Conservation (phyloP, 371 early-diverging fungal species). For the Mortierella sp. region DNA sequence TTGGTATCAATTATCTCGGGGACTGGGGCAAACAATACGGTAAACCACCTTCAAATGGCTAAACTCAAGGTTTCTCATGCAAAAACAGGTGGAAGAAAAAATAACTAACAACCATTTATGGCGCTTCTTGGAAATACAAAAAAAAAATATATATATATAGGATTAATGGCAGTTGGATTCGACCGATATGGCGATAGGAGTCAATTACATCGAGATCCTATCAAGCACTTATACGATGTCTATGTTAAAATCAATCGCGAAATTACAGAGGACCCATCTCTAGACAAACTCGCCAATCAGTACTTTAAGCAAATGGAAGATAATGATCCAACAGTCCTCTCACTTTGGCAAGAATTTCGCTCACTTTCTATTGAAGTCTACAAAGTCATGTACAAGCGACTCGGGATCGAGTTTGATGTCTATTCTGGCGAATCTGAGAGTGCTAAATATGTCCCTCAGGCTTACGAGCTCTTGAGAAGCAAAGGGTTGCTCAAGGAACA, state of each 20-base stretch:
- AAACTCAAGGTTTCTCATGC: no score
- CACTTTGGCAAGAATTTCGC: constrained; percentile 90
- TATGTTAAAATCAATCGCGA: constrained; percentile 93
- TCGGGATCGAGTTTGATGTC: constrained; percentile 94
- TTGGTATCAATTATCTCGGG: constrained; percentile 98
- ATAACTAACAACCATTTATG: background rate
- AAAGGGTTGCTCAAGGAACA: constrained; percentile 59
- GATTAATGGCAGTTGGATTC: constrained; percentile 95
- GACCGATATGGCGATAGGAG: constrained; percentile 85
- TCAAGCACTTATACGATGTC: constrained; percentile 95
- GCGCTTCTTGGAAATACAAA: background rate
- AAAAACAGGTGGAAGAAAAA: no score
- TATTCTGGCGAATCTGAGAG: constrained; percentile 98
- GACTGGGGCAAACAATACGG: constrained; percentile 99
- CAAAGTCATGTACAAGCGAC: constrained; percentile 85
- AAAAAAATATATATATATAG: no score
- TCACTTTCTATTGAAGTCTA: constrained; percentile 91
- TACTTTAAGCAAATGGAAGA: constrained; percentile 97
- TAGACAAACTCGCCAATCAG: constrained; percentile 85
- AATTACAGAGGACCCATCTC: constrained; percentile 62
- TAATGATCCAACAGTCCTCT: constrained; percentile 79
- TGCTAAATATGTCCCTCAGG: constrained; percentile 53
- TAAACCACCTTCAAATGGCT: constrained; percentile 30
- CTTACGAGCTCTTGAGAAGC: constrained; percentile 29
- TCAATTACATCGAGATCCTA: constrained; percentile 85